Conservation (phyloP, 306 rosid genomes). For the Cyamopsis tetragonoloba region DNA sequence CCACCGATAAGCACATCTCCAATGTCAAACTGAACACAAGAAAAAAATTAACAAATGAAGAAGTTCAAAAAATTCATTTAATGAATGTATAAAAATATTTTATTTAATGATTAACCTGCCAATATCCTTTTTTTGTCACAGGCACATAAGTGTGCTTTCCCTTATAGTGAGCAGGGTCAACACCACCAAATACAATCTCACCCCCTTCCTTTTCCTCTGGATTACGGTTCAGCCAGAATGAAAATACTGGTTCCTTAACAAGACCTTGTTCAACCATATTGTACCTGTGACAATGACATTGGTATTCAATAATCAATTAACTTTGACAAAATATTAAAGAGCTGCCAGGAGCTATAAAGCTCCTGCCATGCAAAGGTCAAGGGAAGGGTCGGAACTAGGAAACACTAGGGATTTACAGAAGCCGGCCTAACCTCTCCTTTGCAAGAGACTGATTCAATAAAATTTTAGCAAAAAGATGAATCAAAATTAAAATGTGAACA, state of each 20-base stretch:
- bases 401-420: neutral
- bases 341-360: neutral
- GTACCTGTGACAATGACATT: constrained; percentile 52
- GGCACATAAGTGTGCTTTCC: constrained; percentile 88
- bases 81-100: neutral
- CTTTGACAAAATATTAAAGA: neutral
- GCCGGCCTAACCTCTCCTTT: neutral
- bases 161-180: constrained; percentile 75
- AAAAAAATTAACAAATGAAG: neutral
- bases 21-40: constrained; percentile 57
- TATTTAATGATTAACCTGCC: constrained; percentile 67
- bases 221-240: constrained; percentile 92
- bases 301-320: neutral
- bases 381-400: neutral
- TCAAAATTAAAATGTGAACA: neutral
- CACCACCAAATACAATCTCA: constrained; percentile 95
- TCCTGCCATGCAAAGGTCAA: neutral
- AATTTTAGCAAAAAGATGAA: constrained; percentile 13
- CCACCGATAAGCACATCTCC: constrained; percentile 75
- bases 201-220: constrained; percentile 76
- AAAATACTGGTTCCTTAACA: constrained; percentile 72
- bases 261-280: constrained; percentile 83
- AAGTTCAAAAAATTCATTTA: neutral
- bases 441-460: neutral
- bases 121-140: constrained; percentile 79